These are phyloP conservation scores for Backusella australiensis DNA, from an alignment of 192 early-diverging fungal species.

Conservation along the genomic window DNA sequence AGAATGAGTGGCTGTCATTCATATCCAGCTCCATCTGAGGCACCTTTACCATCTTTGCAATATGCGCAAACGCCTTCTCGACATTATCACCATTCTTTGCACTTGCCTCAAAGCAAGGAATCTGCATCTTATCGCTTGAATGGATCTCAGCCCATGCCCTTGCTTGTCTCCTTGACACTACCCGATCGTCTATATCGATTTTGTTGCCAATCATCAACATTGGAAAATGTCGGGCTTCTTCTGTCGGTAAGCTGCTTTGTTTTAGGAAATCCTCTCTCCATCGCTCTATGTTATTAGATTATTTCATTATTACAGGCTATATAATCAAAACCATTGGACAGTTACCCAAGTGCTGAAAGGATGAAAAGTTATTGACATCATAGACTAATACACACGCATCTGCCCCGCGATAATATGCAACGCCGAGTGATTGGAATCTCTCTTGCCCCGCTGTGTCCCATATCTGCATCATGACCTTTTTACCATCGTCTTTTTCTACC, in stretches of 20 bases:
- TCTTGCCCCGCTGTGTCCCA: slow-evolving; percentile 99
- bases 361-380: slow-evolving; percentile 88
- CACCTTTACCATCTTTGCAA: slow-evolving; percentile 63
- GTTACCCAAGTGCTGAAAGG: slow-evolving; percentile 82
- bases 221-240: slow-evolving; percentile 91
- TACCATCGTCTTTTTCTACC: slow-evolving; percentile 77
- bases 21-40: slow-evolving; percentile 54
- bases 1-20: slow-evolving; percentile 22
- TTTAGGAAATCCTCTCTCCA: slow-evolving; percentile 96
- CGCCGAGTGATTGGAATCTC: slow-evolving; percentile 92
- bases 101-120: slow-evolving; percentile 96
- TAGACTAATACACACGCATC: slow-evolving; percentile 96
- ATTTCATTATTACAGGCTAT: no score
- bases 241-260: slow-evolving; percentile 68
- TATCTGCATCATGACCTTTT: slow-evolving; percentile 70
- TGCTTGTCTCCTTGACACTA: slow-evolving; percentile 58
- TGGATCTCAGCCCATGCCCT: slow-evolving; percentile 63
- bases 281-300: slow-evolving; percentile 41
- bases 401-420: slow-evolving; percentile 96
- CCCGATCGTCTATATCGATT: slow-evolving; percentile 90
- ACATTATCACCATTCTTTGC: slow-evolving; percentile 97
- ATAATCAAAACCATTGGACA: background rate
- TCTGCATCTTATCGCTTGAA: slow-evolving; percentile 77
- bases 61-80: slow-evolving; percentile 90
- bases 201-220: slow-evolving; percentile 98